These are phyloP conservation scores for Cystobasidium pallidum DNA, from an alignment of 1,284 basidiomycete species.

Conservation along the genomic window DNA sequence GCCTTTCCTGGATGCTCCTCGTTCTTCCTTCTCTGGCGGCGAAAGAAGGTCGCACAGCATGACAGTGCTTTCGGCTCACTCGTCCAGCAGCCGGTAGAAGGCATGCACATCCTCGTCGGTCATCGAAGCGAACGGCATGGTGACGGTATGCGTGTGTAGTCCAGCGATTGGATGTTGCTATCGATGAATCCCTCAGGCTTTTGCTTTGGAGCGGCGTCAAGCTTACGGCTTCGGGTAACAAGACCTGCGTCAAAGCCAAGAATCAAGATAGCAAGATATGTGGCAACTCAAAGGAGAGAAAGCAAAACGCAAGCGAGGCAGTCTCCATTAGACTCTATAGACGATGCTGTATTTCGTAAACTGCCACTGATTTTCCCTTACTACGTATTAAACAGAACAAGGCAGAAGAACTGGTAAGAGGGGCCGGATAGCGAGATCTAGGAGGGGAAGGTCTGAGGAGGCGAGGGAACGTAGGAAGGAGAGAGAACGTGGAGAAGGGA, in stretches of 20 bases:
- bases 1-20: no score
- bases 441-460: no score
- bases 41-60: not conserved
- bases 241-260: not conserved
- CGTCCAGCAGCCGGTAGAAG: conserved; percentile 42
- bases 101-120: conserved; percentile 37
- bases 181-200: not conserved
- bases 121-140: conserved; percentile 42
- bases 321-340: not conserved
- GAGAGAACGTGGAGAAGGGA: not conserved
- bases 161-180: not conserved
- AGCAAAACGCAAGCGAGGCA: not conserved
- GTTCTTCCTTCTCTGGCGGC: not conserved
- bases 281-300: not conserved
- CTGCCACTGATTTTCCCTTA: conserved; percentile 2
- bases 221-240: not conserved
- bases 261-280: not conserved
- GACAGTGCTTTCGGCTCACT: conserved; percentile 13
- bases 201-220: not conserved
- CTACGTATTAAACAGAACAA: not conserved
- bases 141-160: not conserved
- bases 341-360: conserved; percentile 14
- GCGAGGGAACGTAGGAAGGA: no score
- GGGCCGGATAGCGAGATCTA: no score
- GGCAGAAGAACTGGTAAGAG: not conserved